These are phyloP conservation scores for Trichoderma hamatum DNA, from an alignment of 2,329 filamentous ascomycete species.

Conservation along the genomic window DNA sequence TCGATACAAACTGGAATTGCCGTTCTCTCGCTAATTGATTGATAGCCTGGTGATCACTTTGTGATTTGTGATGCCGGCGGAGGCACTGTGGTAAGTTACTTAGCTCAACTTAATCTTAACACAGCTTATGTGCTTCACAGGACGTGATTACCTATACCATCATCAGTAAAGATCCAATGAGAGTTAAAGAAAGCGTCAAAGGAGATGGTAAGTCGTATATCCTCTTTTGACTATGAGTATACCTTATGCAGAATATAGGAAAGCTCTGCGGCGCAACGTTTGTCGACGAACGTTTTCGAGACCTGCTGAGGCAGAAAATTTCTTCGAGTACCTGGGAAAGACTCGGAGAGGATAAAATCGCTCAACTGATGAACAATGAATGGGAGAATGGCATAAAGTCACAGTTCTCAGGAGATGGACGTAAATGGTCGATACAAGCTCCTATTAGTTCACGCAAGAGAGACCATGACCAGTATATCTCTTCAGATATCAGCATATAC, in stretches of 20 bases:
- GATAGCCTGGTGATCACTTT: slow-evolving; percentile 32
- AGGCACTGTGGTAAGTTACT: slow-evolving; percentile 39
- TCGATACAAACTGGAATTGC: not conserved
- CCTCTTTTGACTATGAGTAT: not conserved
- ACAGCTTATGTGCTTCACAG: slow-evolving; percentile 31
- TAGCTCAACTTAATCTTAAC: no score
- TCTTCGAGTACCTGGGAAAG: not conserved
- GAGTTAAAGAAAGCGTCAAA: slow-evolving; percentile 42
- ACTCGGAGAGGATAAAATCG: slow-evolving; percentile 1
- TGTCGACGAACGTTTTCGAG: slow-evolving; percentile 44
- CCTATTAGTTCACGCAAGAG: slow-evolving; percentile 27
- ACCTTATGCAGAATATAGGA: slow-evolving; percentile 32
- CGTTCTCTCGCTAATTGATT: not conserved
- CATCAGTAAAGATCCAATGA: slow-evolving; percentile 30
- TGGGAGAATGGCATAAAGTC: slow-evolving; percentile 40
- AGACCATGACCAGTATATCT: not conserved
- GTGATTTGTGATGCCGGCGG: slow-evolving; percentile 45
- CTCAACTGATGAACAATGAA: slow-evolving; percentile 31
- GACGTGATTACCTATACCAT: slow-evolving; percentile 48
- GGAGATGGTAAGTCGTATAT: slow-evolving; percentile 31
- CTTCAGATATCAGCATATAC: not conserved
- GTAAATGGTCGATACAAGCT: slow-evolving; percentile 29
- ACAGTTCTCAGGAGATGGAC: slow-evolving; percentile 31
- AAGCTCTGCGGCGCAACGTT: slow-evolving; percentile 46
- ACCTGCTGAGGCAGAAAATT: slow-evolving; percentile 36